phyloP scores from a whole-genome alignment of 306 rosid genomes.

The Ziziphus jujuba region DNA sequence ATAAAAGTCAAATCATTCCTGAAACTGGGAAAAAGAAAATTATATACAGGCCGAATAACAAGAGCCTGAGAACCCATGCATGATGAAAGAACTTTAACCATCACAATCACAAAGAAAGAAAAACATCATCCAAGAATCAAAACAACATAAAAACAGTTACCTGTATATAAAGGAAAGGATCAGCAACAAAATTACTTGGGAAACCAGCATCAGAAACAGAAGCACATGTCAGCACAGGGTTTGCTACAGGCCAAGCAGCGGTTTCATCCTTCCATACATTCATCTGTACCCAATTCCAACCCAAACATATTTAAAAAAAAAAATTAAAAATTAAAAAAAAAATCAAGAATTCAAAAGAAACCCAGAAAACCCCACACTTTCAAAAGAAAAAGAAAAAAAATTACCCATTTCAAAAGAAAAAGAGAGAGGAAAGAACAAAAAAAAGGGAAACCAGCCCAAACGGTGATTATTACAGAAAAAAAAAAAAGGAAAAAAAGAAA shows the following conservation, averaged over 20 bases:
- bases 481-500: background rate
- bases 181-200: constrained; percentile 97
- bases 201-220: constrained; percentile 86
- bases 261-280: constrained; percentile 66
- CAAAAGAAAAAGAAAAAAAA: background rate
- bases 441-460: constrained; percentile 10
- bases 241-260: constrained; percentile 97
- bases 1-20: no score
- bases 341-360: background rate
- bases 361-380: constrained; percentile 12
- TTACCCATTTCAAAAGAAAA: background rate
- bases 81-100: background rate
- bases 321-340: background rate
- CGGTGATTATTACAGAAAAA: no score
- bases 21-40: no score
- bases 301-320: constrained; percentile 12
- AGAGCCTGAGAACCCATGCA: no score
- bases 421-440: background rate
- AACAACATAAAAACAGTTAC: constrained; percentile 34
- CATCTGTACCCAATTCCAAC: constrained; percentile 47
- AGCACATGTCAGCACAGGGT: constrained; percentile 92
- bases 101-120: background rate
- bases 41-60: no score
- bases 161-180: constrained; percentile 89
- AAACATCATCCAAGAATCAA: constrained; percentile 9